Conservation (phyloP, 2,329 filamentous ascomycete species). For the Penicillium sp. region DNA sequence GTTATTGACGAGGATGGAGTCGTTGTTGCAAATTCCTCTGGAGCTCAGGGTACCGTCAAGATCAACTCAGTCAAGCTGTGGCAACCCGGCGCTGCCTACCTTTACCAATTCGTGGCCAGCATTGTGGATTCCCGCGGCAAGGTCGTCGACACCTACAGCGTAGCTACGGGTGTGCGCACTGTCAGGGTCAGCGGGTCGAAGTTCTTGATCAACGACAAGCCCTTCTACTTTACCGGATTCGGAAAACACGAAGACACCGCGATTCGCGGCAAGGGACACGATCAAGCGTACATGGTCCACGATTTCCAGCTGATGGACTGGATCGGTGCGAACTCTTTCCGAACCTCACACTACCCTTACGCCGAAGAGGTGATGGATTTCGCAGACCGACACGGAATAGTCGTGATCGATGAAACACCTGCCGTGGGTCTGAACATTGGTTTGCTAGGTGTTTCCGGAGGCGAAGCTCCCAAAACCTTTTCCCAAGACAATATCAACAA, state of each 20-base stretch:
- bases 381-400: slow-evolving; percentile 24
- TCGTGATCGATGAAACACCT: slow-evolving; percentile 24
- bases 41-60: slow-evolving; percentile 8
- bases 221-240: slow-evolving; percentile 27
- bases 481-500: not conserved
- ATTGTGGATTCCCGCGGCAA: slow-evolving; percentile 9
- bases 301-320: slow-evolving; percentile 26
- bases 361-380: slow-evolving; percentile 25
- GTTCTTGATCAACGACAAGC: slow-evolving; percentile 23
- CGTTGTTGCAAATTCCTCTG: not conserved
- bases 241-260: slow-evolving; percentile 25
- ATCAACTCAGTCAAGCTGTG: slow-evolving; percentile 18
- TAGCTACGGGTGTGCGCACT: slow-evolving; percentile 19
- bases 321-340: slow-evolving; percentile 28
- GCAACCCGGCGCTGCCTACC: slow-evolving; percentile 24
- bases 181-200: slow-evolving; percentile 14
- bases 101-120: slow-evolving; percentile 20
- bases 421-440: slow-evolving; percentile 22
- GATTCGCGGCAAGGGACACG: slow-evolving; percentile 25
- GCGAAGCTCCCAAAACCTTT: not conserved
- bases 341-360: slow-evolving; percentile 27
- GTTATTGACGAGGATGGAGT: not conserved
- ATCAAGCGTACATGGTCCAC: slow-evolving; percentile 26
- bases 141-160: slow-evolving; percentile 17
- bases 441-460: slow-evolving; percentile 8